Conservation (phyloP, 106 monocot genomes). For the Ottelia alismoides region DNA sequence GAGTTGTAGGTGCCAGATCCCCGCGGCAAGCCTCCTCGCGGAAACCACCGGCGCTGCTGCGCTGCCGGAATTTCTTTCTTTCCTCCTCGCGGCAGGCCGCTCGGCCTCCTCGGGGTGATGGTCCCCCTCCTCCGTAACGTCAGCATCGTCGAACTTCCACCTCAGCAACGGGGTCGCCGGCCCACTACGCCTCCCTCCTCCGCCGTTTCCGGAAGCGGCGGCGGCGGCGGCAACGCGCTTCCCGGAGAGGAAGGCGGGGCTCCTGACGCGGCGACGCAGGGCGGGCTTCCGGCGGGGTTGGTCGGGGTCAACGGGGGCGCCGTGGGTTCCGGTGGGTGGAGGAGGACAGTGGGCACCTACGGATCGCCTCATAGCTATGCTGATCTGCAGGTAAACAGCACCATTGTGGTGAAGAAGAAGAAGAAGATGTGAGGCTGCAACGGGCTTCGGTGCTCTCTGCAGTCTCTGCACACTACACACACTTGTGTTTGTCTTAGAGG, state of each 20-base stretch:
- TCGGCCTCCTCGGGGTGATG: neutral
- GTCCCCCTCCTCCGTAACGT: neutral
- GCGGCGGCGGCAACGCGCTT: neutral
- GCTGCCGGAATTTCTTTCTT: neutral
- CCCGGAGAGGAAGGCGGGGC: conserved; percentile 1
- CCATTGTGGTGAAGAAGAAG: no score
- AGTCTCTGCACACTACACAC: no score
- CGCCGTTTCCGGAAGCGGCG: conserved; percentile 1
- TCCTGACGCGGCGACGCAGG: conserved; percentile 5
- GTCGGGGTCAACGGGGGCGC: no score
- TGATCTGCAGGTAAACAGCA: no score
- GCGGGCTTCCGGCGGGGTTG: neutral
- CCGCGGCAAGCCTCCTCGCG: conserved; percentile 70
- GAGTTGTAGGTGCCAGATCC: conserved; percentile 53
- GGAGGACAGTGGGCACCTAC: no score
- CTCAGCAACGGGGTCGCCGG: conserved; percentile 66
- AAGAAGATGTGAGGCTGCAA: no score
- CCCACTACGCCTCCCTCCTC: conserved; percentile 23
- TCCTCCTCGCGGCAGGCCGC: conserved; percentile 1
- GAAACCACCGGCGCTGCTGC: conserved; percentile 14
- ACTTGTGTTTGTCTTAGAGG: no score
- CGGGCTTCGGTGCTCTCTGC: no score
- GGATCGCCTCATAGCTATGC: no score
- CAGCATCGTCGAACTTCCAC: conserved; percentile 53
- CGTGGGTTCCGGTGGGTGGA: no score